Evolutionary conservation across 2,329 filamentous ascomycete genomes (phyloP), one percentile per base, ranked within the genome.

Genomic region (Pseudofabraea citricarpa): DNA sequence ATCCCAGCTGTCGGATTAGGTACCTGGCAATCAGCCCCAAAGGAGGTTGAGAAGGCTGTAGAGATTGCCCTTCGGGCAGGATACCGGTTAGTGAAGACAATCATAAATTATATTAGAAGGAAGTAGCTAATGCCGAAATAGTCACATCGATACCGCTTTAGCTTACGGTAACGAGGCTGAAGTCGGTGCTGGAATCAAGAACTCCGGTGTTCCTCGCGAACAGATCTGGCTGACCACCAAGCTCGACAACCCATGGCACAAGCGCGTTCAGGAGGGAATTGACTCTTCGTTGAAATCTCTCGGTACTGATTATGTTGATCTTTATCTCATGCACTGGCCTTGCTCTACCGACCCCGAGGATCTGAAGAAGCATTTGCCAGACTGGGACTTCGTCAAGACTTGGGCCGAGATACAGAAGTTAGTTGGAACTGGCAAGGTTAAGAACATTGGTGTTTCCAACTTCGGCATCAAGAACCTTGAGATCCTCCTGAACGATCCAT

Each of bases 361-460:
- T 56, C 58, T 72, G 29, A 81, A 74, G 66, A 86, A 87, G 72
- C 79, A 84, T 62, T 76, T 81, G 50, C 71, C 78, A 23, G 86
- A 89, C 69, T 91, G 87, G 87, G 77, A 88, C 69, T 91, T 87
- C 65, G 73, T 86, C 56, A 81, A 93, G 66, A 93, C 88, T 20
- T 94, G 77, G 79, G 69, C 73, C 48, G 81, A 83, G 69, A 71
- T 87, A 73, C 79, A 86, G 67, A 85, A 84, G 72, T 71, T 88
- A 36, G 68, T 79, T 19, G 77, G 66, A 9, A 80, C 77, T 35
- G 82, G 83, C 63, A 87, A 88, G 66, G 85, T 85, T 40, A 77
- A 75, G 66, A 88, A 87, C 71, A 89, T 91, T 61, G 87, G 87
- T 56, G 85, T 93, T 45, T 89, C 85, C 65, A 94, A 94, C 75